phyloP scores from a whole-genome alignment of 2,329 filamentous ascomycete genomes.

The Eutypa lata region DNA sequence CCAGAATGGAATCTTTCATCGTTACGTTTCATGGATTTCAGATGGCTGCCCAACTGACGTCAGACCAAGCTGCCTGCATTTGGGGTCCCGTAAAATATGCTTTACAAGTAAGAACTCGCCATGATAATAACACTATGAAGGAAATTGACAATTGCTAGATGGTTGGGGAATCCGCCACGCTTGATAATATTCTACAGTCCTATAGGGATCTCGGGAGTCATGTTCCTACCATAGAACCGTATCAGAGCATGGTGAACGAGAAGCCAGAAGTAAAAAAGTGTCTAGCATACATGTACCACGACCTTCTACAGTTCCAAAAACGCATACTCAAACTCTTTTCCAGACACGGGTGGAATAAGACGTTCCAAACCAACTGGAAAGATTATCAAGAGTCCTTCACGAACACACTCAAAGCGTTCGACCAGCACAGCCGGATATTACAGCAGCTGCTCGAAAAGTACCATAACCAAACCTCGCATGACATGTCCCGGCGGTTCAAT shows the following conservation, averaged over 20 bases:
- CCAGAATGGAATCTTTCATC: slow-evolving; percentile 22
- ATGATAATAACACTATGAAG: neutral
- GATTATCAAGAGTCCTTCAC: slow-evolving; percentile 8
- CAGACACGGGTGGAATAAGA: slow-evolving; percentile 6
- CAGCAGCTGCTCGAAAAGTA: slow-evolving; percentile 4
- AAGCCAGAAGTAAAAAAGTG: slow-evolving; percentile 12
- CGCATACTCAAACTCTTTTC: slow-evolving; percentile 12
- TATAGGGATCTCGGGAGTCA: slow-evolving; percentile 16
- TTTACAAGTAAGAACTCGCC: slow-evolving; percentile 12
- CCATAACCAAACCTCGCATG: slow-evolving; percentile 2
- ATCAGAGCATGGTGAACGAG: slow-evolving; percentile 9
- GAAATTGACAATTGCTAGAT: slow-evolving; percentile 7
- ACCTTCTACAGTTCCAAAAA: slow-evolving; percentile 18
- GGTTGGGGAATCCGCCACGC: slow-evolving; percentile 6
- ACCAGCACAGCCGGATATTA: slow-evolving; percentile 6
- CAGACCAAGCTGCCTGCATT: slow-evolving; percentile 15
- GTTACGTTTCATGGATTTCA: slow-evolving; percentile 15
- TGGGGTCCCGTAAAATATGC: slow-evolving; percentile 28
- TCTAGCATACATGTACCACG: slow-evolving; percentile 19
- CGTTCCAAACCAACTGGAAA: slow-evolving; percentile 13
- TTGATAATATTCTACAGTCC: slow-evolving; percentile 16
- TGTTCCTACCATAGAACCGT: slow-evolving; percentile 10
- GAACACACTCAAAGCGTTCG: slow-evolving; percentile 3
- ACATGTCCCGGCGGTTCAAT: slow-evolving; percentile 5
- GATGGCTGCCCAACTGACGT: slow-evolving; percentile 3